Evolutionary conservation across 2,329 filamentous ascomycete species (phyloP).

Genomic region (Apiospora marii): DNA sequence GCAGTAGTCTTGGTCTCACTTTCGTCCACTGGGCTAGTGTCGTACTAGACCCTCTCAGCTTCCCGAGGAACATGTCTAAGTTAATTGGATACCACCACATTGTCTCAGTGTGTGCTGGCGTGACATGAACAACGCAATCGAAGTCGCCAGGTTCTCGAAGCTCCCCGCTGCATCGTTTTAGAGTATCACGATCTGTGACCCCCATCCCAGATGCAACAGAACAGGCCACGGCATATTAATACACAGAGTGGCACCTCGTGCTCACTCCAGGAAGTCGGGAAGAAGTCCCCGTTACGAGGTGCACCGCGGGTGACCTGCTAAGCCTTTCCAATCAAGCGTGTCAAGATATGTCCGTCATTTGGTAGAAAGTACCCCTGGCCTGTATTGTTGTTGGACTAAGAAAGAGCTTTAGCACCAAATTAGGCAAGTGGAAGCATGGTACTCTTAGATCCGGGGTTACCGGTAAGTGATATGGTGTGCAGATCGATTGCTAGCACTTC

Average conservation of each 20-base stretch:
- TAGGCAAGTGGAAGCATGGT: background rate
- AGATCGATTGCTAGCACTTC: background rate
- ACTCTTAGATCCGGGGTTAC: background rate
- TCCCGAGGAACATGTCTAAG: background rate
- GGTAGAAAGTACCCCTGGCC: background rate
- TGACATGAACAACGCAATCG: background rate
- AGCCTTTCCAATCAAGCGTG: background rate
- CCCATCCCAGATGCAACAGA: background rate
- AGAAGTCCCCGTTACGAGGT: background rate
- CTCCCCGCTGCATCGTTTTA: background rate
- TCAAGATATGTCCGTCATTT: background rate
- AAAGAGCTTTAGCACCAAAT: background rate
- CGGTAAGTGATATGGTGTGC: background rate
- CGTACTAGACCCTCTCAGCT: constrained; percentile 3
- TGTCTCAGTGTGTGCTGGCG: constrained; percentile 4
- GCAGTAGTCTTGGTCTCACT: background rate
- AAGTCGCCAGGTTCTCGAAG: background rate
- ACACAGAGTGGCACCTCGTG: background rate
- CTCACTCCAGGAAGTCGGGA: background rate
- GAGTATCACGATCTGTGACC: constrained; percentile 16
- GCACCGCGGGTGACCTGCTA: background rate
- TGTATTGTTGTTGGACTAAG: background rate
- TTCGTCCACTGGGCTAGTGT: background rate
- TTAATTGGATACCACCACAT: constrained; percentile 1
- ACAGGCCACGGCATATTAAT: background rate